These are phyloP conservation scores for Buxus sempervirens DNA, from an alignment of 164 flowering plant species.

Conservation along the genomic window DNA sequence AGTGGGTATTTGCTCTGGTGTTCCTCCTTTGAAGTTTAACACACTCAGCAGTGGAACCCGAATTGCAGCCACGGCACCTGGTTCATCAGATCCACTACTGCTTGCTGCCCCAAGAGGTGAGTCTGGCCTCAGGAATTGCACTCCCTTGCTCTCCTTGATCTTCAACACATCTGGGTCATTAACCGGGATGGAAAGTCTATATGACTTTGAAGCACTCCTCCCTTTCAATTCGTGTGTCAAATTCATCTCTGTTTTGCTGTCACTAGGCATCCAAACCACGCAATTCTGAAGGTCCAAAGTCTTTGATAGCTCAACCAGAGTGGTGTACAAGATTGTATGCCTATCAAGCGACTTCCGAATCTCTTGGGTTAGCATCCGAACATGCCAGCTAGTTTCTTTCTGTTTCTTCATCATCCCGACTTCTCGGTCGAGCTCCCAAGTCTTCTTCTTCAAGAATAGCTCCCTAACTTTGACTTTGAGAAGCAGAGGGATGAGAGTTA, in stretches of 20 bases:
- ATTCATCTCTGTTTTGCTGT: conserved; percentile 42
- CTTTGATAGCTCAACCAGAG: conserved; percentile 60
- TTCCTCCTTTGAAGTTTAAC: conserved; percentile 88
- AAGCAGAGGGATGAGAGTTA: conserved; percentile 84
- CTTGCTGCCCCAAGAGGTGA: conserved; percentile 67
- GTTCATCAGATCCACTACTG: conserved; percentile 39
- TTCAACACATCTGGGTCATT: conserved; percentile 55
- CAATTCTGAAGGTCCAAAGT: conserved; percentile 48
- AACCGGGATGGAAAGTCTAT: conserved; percentile 39
- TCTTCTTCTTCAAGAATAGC: conserved; percentile 77
- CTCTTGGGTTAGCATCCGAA: conserved; percentile 90
- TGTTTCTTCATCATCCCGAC: conserved; percentile 60
- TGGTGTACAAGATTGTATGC: conserved; percentile 52
- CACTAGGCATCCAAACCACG: conserved; percentile 69
- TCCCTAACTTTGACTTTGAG: conserved; percentile 90
- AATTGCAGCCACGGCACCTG: conserved; percentile 81
- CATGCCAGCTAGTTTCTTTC: conserved; percentile 58
- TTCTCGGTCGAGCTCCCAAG: conserved; percentile 81
- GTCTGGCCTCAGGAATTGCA: conserved; percentile 48
- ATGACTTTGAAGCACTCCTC: conserved; percentile 11
- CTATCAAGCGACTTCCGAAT: conserved; percentile 60
- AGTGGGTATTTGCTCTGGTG: conserved; percentile 64
- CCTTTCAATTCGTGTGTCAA: conserved; percentile 46
- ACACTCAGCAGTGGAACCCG: conserved; percentile 94
- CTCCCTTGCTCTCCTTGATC: conserved; percentile 57